These are phyloP conservation scores for Gliomastix tumulicola DNA, from an alignment of 2,329 filamentous ascomycete genomes.

Conservation along the genomic window DNA sequence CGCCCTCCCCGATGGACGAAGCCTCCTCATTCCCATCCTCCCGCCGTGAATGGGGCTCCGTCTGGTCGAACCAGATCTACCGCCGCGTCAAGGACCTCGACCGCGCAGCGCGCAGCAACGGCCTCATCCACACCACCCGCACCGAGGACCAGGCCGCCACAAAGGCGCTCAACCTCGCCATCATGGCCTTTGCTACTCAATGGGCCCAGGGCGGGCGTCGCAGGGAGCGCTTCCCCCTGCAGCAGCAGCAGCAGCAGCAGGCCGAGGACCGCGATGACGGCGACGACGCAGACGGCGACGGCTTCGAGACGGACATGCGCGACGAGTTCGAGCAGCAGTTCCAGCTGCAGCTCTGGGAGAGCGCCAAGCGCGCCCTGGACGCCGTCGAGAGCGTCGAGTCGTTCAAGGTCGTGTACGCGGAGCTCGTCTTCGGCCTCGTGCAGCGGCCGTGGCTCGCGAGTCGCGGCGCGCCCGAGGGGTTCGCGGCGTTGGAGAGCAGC, in stretches of 20 bases:
- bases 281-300: background rate
- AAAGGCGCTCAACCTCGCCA: constrained; percentile 37
- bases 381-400: constrained; percentile 28
- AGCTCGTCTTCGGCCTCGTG: constrained; percentile 29
- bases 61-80: constrained; percentile 41
- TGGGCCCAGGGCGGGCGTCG: constrained; percentile 17
- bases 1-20: background rate
- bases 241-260: background rate
- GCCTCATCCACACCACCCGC: constrained; percentile 29
- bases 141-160: constrained; percentile 34
- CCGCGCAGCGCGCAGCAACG: constrained; percentile 27
- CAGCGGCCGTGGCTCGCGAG: constrained; percentile 21
- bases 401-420: constrained; percentile 30
- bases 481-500: too few species aligned
- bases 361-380: constrained; percentile 25
- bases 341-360: constrained; percentile 28
- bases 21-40: constrained; percentile 10
- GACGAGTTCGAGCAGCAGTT: constrained; percentile 29
- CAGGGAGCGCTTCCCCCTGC: background rate
- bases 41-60: constrained; percentile 28
- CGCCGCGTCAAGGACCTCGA: constrained; percentile 40
- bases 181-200: constrained; percentile 46
- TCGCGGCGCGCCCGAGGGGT: background rate
- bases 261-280: background rate
- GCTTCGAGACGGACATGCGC: constrained; percentile 8